Percentiles rank a stretch among this genome's conserved stretches.
Conservation (phyloP, 352 stramenopile genomes). For the Phytophthora pini region DNA sequence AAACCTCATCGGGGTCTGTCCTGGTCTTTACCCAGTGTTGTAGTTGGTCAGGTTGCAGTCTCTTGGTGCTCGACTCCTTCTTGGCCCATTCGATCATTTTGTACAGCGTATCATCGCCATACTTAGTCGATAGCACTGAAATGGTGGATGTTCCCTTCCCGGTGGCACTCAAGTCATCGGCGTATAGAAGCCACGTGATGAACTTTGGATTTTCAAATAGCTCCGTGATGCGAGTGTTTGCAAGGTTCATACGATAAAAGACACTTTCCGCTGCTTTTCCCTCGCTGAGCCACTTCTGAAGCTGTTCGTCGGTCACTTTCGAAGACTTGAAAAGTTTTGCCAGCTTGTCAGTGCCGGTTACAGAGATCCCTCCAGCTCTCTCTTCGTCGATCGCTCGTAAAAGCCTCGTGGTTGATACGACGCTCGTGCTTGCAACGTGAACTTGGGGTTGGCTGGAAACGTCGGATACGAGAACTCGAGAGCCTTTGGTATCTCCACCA, state of each 20-base stretch:
- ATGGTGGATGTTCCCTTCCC: background rate
- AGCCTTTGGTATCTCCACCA: background rate
- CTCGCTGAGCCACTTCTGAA: background rate
- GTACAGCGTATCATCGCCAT: too few relatives aligned
- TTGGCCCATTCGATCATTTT: background rate
- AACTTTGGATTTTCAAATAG: background rate
- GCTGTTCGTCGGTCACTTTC: too few relatives aligned
- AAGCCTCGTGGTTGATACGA: background rate
- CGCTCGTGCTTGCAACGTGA: background rate
- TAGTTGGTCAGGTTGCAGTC: background rate
- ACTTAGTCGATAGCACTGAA: background rate
- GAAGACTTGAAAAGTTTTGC: background rate
- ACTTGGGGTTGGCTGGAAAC: background rate
- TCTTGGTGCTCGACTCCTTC: background rate
- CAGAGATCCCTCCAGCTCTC: background rate
- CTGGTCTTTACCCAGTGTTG: background rate
- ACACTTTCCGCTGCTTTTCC: constrained; percentile 2
- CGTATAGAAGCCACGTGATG: background rate
- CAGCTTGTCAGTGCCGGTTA: background rate
- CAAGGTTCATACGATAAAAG: background rate
- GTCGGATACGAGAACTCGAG: background rate
- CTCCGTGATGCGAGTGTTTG: background rate
- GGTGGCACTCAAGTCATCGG: constrained; percentile 4
- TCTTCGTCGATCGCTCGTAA: background rate
- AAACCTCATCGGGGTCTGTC: background rate